Evolutionary conservation across 805 yeast species (phyloP).

Genomic region (Starmerella ratchasimensis): DNA sequence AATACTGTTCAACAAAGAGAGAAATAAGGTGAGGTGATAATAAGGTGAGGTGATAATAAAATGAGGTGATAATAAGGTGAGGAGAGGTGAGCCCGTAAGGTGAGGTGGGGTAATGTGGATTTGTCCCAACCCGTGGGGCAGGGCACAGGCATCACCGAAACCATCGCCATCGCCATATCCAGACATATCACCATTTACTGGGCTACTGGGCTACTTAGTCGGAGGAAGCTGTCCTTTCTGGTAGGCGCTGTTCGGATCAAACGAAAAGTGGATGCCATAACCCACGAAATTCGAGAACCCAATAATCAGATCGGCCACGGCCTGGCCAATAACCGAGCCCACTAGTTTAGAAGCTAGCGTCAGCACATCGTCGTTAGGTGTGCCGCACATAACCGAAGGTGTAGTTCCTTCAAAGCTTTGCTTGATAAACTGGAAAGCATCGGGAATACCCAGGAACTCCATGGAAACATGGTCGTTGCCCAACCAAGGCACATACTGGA

Average conservation of each 20-base stretch:
- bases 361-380: slow-evolving; percentile 3
- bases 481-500: slow-evolving; percentile 6
- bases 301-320: not conserved
- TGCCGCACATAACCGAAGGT: slow-evolving; percentile 6
- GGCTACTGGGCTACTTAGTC: too few relatives aligned
- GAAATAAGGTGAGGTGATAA: too few relatives aligned
- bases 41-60: too few relatives aligned
- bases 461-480: slow-evolving; percentile 6
- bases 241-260: not conserved
- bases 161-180: too few relatives aligned
- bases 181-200: too few relatives aligned
- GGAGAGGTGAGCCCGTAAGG: too few relatives aligned
- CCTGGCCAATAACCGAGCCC: slow-evolving; percentile 4
- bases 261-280: not conserved
- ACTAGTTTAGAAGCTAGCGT: slow-evolving; percentile 1
- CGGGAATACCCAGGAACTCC: slow-evolving; percentile 7
- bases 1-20: too few relatives aligned
- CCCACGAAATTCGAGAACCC: not conserved
- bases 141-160: too few relatives aligned
- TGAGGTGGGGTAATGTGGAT: too few relatives aligned
- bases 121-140: too few relatives aligned
- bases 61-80: too few relatives aligned
- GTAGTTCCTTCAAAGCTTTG: slow-evolving; percentile 8
- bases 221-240: not conserved
- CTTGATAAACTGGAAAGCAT: slow-evolving; percentile 12